Base-by-base conservation (phyloP, 768 basidiomycete species). In the Mycena capillaripes region DNA sequence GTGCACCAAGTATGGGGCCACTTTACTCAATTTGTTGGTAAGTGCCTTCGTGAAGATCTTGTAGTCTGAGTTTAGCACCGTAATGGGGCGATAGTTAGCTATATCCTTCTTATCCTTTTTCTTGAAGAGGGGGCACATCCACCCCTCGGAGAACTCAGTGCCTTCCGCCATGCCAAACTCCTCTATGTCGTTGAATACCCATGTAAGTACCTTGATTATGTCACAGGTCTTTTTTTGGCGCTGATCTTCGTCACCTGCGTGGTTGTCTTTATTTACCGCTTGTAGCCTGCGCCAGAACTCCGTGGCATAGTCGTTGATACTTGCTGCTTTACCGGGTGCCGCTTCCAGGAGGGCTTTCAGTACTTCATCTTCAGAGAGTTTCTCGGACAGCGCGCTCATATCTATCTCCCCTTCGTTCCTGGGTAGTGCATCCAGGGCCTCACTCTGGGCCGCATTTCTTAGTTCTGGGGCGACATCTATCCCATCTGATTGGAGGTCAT, bases 301-400 rank as follows among this genome's bases (percentile, higher is more conserved):
- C 5, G 76, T 78, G 10, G 77, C 73, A 0, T 77, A 27, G 0
- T 76, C 64, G 21, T 78, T 57, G 2, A 77, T 34, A 0, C 77
- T 67, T 0, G 73, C 14, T 0, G 77, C 66, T 0, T 52, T 75
- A 0, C 76, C 69, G 0, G 11, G 6, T 29, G 70, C 52, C 12
- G 63, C 29, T 10, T 46, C 8, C 25, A 9, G 36, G 21, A 70
- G 58, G 2, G 56, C 42, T 0, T 16, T 6, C 1, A 21, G 5
- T 0, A 76, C 27, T 4, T 58, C 55, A 3, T 32, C 66, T 21
- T 58, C 32, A 16, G 1, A 11, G 1, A 58, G 3, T 8, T 34
- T 30, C 27, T 57, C 16, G 3, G 11, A 29, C 8, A 57, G 66
- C 4, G 12, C 25, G 3, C 14, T 21, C 56, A 67, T 58, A 4